phyloP scores from a whole-genome alignment of 164 flowering plant species.

The Nymphaea colorata region DNA sequence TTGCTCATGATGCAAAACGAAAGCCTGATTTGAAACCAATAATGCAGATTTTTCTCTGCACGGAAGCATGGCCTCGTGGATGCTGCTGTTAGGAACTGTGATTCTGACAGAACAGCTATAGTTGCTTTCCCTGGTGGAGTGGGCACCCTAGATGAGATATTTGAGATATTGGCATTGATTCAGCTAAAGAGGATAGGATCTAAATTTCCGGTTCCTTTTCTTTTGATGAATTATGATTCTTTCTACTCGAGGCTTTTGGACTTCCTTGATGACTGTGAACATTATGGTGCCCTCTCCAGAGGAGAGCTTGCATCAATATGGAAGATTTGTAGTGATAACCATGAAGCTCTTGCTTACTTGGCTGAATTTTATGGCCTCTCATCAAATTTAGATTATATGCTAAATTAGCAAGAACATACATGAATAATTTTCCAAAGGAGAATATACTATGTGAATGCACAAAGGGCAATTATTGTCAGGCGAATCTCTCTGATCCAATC shows the following conservation, averaged over 20 bases:
- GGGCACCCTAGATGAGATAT: constrained; percentile 85
- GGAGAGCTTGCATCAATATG: constrained; percentile 71
- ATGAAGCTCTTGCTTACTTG: constrained; percentile 64
- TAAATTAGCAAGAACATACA: no score
- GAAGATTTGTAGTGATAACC: constrained; percentile 57
- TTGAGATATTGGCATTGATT: constrained; percentile 73
- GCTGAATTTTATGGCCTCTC: constrained; percentile 38
- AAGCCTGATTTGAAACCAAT: background rate
- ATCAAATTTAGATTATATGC: no score
- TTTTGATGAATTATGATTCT: constrained; percentile 86
- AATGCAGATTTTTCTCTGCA: constrained; percentile 80
- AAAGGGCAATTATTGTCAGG: no score
- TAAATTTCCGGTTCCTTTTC: constrained; percentile 61
- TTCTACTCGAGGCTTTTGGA: constrained; percentile 66
- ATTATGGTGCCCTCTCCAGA: constrained; percentile 46
- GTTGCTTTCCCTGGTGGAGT: constrained; percentile 87
- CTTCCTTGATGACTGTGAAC: constrained; percentile 62
- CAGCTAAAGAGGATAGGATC: constrained; percentile 86
- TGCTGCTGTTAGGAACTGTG: constrained; percentile 51
- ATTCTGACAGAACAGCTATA: constrained; percentile 68
- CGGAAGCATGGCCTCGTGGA: constrained; percentile 93
- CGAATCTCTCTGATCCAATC: no score
- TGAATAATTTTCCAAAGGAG: no score
- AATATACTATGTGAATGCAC: no score
- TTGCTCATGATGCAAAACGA: background rate